Evolutionary conservation across 352 stramenopile genomes (phyloP).

Genomic region (Globisporangium spiculum): DNA sequence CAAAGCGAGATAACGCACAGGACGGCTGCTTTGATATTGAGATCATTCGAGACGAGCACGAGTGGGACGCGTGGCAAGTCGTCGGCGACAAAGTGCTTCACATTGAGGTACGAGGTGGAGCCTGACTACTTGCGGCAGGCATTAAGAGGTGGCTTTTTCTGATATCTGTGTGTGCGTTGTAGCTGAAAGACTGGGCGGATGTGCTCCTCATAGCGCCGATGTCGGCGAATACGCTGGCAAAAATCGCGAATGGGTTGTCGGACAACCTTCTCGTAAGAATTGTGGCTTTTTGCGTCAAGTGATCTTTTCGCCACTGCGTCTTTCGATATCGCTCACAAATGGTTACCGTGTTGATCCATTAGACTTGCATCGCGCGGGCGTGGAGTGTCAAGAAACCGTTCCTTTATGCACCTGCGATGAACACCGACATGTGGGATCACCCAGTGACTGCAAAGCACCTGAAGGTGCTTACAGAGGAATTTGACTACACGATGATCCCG

Average conservation of each 20-base stretch:
- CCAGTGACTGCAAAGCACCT: conserved; percentile 88
- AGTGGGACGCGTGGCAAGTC: conserved; percentile 80
- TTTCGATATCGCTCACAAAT: not conserved
- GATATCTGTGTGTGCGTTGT: not conserved
- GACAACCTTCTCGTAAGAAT: conserved; percentile 91
- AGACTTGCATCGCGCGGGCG: conserved; percentile 90
- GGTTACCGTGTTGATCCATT: not conserved
- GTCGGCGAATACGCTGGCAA: conserved; percentile 90
- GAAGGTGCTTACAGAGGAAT: conserved; percentile 46
- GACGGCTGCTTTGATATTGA: conserved; percentile 20
- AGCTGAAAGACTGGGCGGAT: conserved; percentile 95
- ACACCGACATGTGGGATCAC: conserved; percentile 97
- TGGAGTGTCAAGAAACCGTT: conserved; percentile 94
- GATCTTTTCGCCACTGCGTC: not conserved
- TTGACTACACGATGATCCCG: conserved; percentile 78
- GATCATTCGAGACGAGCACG: conserved; percentile 71
- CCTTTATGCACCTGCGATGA: conserved; percentile 95
- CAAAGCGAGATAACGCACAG: not conserved
- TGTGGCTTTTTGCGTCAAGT: not conserved
- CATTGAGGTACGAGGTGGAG: conserved; percentile 63
- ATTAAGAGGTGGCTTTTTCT: not conserved
- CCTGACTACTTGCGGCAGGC: not conserved
- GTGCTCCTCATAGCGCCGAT: conserved; percentile 86
- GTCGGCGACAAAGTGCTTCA: conserved; percentile 83
- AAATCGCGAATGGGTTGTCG: conserved; percentile 91